Evolutionary conservation across 1,284 basidiomycete species (phyloP).

Genomic region (Ceratobasidium sp.): DNA sequence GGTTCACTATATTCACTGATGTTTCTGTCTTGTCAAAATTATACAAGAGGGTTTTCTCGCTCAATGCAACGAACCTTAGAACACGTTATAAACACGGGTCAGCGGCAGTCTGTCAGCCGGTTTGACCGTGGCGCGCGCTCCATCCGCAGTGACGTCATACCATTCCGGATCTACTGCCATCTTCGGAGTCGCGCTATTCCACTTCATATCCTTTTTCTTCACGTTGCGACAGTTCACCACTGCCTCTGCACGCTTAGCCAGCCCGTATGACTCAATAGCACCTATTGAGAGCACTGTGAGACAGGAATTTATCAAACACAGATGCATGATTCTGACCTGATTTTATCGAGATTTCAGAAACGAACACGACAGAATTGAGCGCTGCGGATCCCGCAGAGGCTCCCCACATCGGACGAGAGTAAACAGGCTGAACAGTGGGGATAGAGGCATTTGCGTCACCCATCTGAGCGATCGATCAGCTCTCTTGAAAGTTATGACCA

Average conservation of each 20-base stretch:
- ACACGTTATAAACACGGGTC: conserved; percentile 78
- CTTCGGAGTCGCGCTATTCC: conserved; percentile 84
- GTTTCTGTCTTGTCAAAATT: too few species aligned
- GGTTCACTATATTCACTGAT: too few species aligned
- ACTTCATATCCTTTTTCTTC: conserved; percentile 93
- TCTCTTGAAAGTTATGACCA: not conserved
- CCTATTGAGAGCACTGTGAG: conserved; percentile 55
- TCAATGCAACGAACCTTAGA: conserved; percentile 60
- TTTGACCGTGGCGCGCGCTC: conserved; percentile 78
- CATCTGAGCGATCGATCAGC: conserved; percentile 67
- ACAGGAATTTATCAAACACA: conserved; percentile 1
- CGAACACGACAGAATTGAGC: conserved; percentile 86
- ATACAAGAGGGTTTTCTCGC: too few species aligned
- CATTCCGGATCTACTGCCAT: conserved; percentile 94
- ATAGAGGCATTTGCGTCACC: conserved; percentile 95
- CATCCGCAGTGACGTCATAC: conserved; percentile 89
- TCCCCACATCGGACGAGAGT: conserved; percentile 92
- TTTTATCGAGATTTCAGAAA: conserved; percentile 80
- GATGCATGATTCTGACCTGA: conserved; percentile 59
- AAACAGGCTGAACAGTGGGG: conserved; percentile 91
- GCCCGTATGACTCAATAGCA: conserved; percentile 75
- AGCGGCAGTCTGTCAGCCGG: conserved; percentile 82
- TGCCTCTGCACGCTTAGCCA: conserved; percentile 81
- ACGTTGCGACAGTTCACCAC: conserved; percentile 84
- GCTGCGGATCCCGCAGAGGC: conserved; percentile 79